These are phyloP conservation scores for Incumbomyces lentus DNA, from an alignment of 2,329 filamentous ascomycete genomes.

Conservation along the genomic window DNA sequence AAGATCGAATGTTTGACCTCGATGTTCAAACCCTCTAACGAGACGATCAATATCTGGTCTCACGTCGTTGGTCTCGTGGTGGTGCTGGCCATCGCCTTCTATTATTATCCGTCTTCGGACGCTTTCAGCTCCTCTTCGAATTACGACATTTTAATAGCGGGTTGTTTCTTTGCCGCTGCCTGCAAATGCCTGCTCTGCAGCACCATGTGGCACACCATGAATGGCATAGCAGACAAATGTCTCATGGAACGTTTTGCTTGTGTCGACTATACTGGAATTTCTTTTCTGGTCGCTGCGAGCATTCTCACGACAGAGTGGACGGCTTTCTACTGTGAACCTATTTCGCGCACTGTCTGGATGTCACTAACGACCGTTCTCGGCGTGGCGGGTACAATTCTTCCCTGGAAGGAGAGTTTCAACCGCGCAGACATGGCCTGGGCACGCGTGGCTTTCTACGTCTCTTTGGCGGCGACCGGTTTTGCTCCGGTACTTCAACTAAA, in stretches of 20 bases:
- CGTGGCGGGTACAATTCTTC: conserved; percentile 76
- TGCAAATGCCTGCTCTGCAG: conserved; percentile 92
- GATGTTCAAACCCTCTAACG: conserved; percentile 77
- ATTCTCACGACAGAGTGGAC: conserved; percentile 99
- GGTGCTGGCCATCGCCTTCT: conserved; percentile 80
- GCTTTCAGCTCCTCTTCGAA: conserved; percentile 83
- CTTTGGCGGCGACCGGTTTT: conserved; percentile 78
- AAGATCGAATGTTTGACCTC: conserved; percentile 82
- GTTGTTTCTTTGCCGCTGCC: conserved; percentile 90
- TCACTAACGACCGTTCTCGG: conserved; percentile 68
- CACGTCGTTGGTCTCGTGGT: conserved; percentile 82
- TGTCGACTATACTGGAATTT: conserved; percentile 97
- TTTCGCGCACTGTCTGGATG: conserved; percentile 81
- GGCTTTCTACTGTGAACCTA: conserved; percentile 93
- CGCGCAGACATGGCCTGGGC: conserved; percentile 84
- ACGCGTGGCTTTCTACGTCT: conserved; percentile 82
- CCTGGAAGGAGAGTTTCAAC: conserved; percentile 96
- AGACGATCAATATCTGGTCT: conserved; percentile 96
- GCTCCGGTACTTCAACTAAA: conserved; percentile 78
- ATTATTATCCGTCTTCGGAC: conserved; percentile 81
- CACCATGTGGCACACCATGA: conserved; percentile 98
- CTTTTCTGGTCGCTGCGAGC: conserved; percentile 82
- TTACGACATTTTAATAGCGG: conserved; percentile 80
- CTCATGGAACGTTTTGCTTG: conserved; percentile 93
- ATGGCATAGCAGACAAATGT: conserved; percentile 79